These are phyloP conservation scores for Lanmaoa rubissima DNA, from an alignment of 768 basidiomycete species.

Conservation along the genomic window DNA sequence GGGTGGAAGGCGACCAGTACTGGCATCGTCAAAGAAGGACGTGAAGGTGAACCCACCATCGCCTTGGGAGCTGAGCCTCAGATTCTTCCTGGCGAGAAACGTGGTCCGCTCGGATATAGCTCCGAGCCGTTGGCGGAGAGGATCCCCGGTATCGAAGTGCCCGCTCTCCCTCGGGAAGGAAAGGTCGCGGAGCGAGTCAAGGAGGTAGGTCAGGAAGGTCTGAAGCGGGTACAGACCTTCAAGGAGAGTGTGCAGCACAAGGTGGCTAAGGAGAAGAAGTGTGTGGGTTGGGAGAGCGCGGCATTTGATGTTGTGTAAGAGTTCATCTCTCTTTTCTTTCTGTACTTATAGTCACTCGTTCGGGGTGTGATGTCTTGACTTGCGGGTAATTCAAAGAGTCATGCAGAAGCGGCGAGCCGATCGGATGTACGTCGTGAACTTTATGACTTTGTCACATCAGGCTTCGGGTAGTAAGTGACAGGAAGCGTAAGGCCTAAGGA, in stretches of 20 bases:
- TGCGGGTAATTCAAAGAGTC: background rate
- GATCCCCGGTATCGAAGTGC: background rate
- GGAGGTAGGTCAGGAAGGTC: constrained; percentile 35
- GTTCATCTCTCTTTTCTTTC: background rate
- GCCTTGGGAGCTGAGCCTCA: constrained; percentile 76
- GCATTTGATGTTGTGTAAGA: constrained; percentile 41
- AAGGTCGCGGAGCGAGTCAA: constrained; percentile 35
- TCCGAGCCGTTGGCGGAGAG: constrained; percentile 36
- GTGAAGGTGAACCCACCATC: constrained; percentile 36
- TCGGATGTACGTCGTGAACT: too few relatives aligned
- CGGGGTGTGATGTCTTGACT: background rate
- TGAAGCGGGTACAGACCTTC: constrained; percentile 41
- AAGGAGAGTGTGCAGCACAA: constrained; percentile 44
- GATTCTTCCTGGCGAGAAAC: constrained; percentile 65
- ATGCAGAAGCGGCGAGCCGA: too few relatives aligned
- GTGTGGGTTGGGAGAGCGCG: constrained; percentile 47
- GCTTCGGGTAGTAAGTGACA: too few relatives aligned
- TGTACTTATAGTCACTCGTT: background rate
- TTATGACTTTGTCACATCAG: too few relatives aligned
- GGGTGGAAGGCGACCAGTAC: constrained; percentile 61
- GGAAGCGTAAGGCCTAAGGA: too few relatives aligned
- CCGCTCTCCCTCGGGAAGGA: background rate
- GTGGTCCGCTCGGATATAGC: constrained; percentile 58
- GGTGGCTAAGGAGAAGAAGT: constrained; percentile 35
- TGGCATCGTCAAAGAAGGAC: constrained; percentile 57